Base-by-base conservation (phyloP, 2,329 filamentous ascomycete species). In the Escovopsis weberi region DNA sequence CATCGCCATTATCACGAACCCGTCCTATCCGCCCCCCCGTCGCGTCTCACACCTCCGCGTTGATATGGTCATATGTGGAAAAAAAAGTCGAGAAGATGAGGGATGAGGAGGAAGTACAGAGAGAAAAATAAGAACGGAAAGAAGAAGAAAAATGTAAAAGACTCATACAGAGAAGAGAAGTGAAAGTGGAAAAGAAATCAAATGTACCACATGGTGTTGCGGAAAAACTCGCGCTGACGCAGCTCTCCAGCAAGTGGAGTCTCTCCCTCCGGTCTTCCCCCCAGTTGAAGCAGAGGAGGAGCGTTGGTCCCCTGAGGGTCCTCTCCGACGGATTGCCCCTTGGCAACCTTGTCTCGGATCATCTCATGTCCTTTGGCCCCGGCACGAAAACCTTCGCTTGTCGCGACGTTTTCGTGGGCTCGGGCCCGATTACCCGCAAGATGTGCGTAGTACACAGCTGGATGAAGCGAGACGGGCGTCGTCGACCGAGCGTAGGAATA, bases 381-480 rank as follows among this genome's bases (percentile, higher is more conserved):
- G 41, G 59, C 50, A 41, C 60, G 51, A 58, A 66, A 56, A 53
- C 72, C 63, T 12, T 66, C 63, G 12, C 66, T 70, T 0, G 66
- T 57, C 0, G 64, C 55, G 4, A 65, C 50, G 45, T 68, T 59
- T 53, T 89, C 80, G 50, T 98, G 91, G 4, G 78, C 69, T 42
- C 79, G 78, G 18, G 85, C 86, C 40, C 91, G 84, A 45, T 78
- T 77, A 8, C 86, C 82, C 32, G 88, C 87, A 48, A 98, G 64
- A 61, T 98, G 91, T 0, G 93, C 87, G 52, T 98, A 98, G 70
- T 98, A 98, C 0, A 96, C 82, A 0, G 91, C 87, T 0, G 91
- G 91, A 50, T 80, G 84, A 0, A 91, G 63, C 0, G 88, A 95
- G 0, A 98, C 88, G 0, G 91, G 86, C 0, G 89, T 96, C 0